Conservation (phyloP, 768 basidiomycete genomes). For the Xerocomellus amylosporus region DNA sequence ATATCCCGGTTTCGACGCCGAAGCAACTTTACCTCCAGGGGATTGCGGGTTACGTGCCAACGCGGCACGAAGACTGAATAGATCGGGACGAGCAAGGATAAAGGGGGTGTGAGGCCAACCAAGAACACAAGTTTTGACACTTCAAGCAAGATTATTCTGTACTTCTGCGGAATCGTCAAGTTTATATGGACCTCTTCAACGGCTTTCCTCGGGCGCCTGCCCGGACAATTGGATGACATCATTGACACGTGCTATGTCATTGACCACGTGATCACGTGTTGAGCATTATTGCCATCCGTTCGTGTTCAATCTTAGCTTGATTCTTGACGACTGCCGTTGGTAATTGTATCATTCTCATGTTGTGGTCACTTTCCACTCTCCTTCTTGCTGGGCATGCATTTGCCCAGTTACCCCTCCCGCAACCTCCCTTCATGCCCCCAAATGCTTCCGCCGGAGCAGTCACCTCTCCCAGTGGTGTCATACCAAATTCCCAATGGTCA, state of each 20-base stretch:
- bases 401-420: slow-evolving; percentile 63
- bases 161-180: background rate
- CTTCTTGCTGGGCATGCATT: slow-evolving; percentile 28
- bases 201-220: too few relatives aligned
- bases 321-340: too few relatives aligned
- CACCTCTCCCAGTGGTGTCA: slow-evolving; percentile 35
- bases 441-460: slow-evolving; percentile 53
- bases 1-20: slow-evolving; percentile 54
- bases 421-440: slow-evolving; percentile 64
- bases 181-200: background rate
- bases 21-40: slow-evolving; percentile 67
- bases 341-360: slow-evolving; percentile 13
- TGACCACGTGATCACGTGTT: slow-evolving; percentile 25
- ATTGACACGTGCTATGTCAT: slow-evolving; percentile 11
- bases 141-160: background rate
- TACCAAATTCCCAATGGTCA: slow-evolving; percentile 79
- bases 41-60: slow-evolving; percentile 66
- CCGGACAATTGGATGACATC: slow-evolving; percentile 11
- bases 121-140: slow-evolving; percentile 57
- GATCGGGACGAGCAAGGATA: slow-evolving; percentile 64
- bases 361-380: slow-evolving; percentile 20
- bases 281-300: background rate
- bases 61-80: slow-evolving; percentile 72
- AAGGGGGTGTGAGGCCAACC: slow-evolving; percentile 82
- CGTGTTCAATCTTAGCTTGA: background rate